Percentiles rank a stretch among this genome's conserved stretches.
Conservation (phyloP, 495 filamentous ascomycete genomes). For the Sabuloglossum arenarium region DNA sequence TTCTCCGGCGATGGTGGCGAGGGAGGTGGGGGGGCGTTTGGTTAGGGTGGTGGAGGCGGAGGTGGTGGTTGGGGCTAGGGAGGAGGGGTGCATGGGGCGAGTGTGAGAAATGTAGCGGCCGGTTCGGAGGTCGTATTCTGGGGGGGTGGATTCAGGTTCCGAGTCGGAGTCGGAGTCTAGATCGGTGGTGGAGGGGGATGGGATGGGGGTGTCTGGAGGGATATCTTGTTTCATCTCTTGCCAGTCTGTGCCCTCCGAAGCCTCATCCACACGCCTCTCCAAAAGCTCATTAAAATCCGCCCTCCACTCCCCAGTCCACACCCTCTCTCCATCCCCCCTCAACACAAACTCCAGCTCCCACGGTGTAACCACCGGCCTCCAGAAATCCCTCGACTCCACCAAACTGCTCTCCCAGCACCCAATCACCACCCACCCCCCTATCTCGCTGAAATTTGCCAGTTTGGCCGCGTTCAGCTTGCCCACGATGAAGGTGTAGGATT, state of each 20-base stretch:
- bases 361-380: conserved; percentile 70
- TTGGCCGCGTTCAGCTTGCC: conserved; percentile 93
- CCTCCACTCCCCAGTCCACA: conserved; percentile 61
- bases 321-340: conserved; percentile 41
- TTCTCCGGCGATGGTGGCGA: conserved; percentile 5
- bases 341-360: conserved; percentile 71
- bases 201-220: conserved; percentile 7
- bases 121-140: conserved; percentile 81
- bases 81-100: conserved; percentile 41
- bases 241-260: conserved; percentile 17
- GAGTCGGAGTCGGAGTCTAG: conserved; percentile 37
- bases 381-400: conserved; percentile 70
- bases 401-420: conserved; percentile 95
- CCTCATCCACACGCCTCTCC: conserved; percentile 8
- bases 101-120: conserved; percentile 68
- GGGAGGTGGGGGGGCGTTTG: neutral
- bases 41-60: neutral
- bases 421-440: conserved; percentile 91
- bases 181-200: conserved; percentile 11
- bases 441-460: conserved; percentile 85
- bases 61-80: neutral
- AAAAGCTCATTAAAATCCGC: conserved; percentile 46
- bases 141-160: conserved; percentile 49
- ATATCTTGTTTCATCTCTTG: conserved; percentile 22
- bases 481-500: conserved; percentile 88